Evolutionary conservation across 2,329 filamentous ascomycete genomes (phyloP), one percentile per base, ranked within the genome.

Genomic region (Rasamsonia emersonii): DNA sequence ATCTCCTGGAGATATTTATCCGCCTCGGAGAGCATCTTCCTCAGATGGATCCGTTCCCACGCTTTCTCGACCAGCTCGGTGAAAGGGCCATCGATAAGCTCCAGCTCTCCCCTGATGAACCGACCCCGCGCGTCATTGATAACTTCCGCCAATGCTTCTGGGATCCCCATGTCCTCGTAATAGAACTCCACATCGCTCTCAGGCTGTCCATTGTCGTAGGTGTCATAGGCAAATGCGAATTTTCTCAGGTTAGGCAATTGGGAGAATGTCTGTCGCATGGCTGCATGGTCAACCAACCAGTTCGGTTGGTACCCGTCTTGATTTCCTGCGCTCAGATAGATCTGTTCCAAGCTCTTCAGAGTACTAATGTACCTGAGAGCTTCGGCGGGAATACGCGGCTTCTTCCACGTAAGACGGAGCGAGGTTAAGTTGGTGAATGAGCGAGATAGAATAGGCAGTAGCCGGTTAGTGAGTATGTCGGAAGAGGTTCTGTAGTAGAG

Each of bases 281-380:
- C 30, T 16, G 24, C 15, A 24, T 32, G 30, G 15, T 32, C 30
- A 25, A 32, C 26, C 3, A 32, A 23, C 30, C 30, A 32, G 14
- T 25, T 17, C n/a, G 18, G 15, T 10, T 11, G 9, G 11, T 9
- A 15, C 15, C 30, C 30, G 26, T 5, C n/a, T 21, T 32, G 30
- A 10, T 18, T 16, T 13, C 30, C 30, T 3, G 30, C 30, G 9
- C 30, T 32, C 10, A 32, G 16, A 14, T 23, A 32, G 16, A 32
- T 24, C 30, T 32, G 30, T 11, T 32, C 30, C 4, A 32, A 11
- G 4, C 30, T 21, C 15, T 24, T 23, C 2, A 25, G n/a, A 4
- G 21, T 17, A 23, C 30, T 17, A 8, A 32, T 32, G 14, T 18
- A 16, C 18, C 19, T 11, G 13, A 32, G 30, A 24, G 20, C 21